Evolutionary conservation across 345 rosid species (phyloP), one percentile per base, ranked within the genome.

Genomic region (Mallotus nudiflorus): DNA sequence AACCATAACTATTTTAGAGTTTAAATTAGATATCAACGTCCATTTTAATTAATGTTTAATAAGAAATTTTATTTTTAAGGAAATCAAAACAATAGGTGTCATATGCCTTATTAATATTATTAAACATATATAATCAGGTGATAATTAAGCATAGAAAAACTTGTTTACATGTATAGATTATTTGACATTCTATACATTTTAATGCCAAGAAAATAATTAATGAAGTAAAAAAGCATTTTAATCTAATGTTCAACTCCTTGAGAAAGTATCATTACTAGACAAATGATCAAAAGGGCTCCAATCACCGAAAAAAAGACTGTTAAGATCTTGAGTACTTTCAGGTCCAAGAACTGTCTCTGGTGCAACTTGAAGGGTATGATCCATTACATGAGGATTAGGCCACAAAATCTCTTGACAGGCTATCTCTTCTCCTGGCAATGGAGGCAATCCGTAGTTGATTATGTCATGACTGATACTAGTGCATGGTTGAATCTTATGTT

Each of bases 241-340:
- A n/a, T n/a, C n/a, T 40, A 44, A 5, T 40, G 8, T 20, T 76
- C 74, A 76, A 73, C 69, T 56, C 68, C 73, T 61, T 53, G 79
- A 61, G 70, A 83, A 83, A 54, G 77, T 49, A 69, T 79, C 74
- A 70, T 77, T 71, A 31, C 60, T 55, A 28, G 87, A 68, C 65
- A 81, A 73, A 71, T n/a, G n/a, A n/a, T 84, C 78, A 67, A 84
- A 77, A 9, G 83, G 82, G 55, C 77, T 73, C 86, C 88, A 86
- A 57, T 77, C 77, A 44, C 75, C 77, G 51, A 80, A 72, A 59
- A 79, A 4, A 6, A 77, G 66, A 71, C 31, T 44, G 45, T 74
- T 73, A 22, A 77, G 80, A 57, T 80, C 84, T 16, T 80, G 81
- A 49, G 65, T 56, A 54, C 65, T 57, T 66, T 76, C 81, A 18